Evolutionary conservation across 106 monocot species (phyloP), one percentile per base, ranked within the genome.

Genomic region (Cymbidium sinense): DNA sequence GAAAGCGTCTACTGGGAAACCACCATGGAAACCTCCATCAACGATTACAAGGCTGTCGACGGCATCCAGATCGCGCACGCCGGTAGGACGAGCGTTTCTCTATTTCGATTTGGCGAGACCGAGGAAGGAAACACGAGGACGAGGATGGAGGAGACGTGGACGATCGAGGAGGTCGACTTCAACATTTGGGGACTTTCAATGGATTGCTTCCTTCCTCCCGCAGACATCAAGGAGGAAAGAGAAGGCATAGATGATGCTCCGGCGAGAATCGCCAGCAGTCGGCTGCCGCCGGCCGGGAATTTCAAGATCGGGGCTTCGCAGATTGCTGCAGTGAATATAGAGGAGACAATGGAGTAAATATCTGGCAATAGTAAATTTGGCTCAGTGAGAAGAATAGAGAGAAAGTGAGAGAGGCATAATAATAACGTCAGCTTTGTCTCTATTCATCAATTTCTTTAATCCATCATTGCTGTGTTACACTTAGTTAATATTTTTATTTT

Each of bases 71-170:
- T 96, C 21, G 93, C 93, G 0, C 93, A 96, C 70, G 70, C 87
- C 0, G 95, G 95, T 0, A 50, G 83, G 33, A 93, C 93, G 10
- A n/a, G 23, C 1, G 95, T 89, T 21, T 86, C 93, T 0, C 70
- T 96, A 34, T 85, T 79, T 35, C 86, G 88, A 27, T 86, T 88
- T 62, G 91, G 89, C 0, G 89, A 92, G 35, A 75, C 51, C 9
- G 70, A 35, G 20, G 82, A 87, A 17, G 75, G 70, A 8, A 73
- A 84, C 3, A 84, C 83, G 15, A 77, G 76, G 75, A 81, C 82
- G 36, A 79, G 83, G 83, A 90, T 96, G 86, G 96, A 96, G 78
- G 96, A 93, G 86, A 69, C 71, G 11, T 96, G 96, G 96, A 77
- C 75, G 12, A 55, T 96, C 37, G 88, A 82, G 43, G 88, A 88